phyloP scores from a whole-genome alignment of 805 yeast genomes.

The Clavispora vitiphila region DNA sequence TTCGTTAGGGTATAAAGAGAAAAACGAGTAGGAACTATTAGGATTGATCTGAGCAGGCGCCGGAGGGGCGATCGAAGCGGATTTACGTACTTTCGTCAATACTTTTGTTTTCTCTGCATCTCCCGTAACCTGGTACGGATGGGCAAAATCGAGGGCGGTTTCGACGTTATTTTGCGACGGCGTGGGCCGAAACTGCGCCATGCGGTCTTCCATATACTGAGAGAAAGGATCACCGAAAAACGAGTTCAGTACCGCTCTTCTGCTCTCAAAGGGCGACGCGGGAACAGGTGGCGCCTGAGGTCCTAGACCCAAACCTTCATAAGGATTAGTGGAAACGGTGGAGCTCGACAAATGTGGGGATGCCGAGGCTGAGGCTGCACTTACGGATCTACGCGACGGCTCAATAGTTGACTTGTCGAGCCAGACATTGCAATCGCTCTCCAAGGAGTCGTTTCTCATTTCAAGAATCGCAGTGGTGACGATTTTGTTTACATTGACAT shows the following conservation, averaged over 20 bases:
- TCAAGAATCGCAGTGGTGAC: background rate
- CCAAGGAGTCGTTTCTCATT: background rate
- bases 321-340: slow-evolving; percentile 6
- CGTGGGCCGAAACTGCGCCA: slow-evolving; percentile 12
- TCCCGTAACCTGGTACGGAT: slow-evolving; percentile 12
- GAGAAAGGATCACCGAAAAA: slow-evolving; percentile 13
- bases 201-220: slow-evolving; percentile 13
- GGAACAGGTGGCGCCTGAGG: slow-evolving; percentile 14
- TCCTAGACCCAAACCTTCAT: slow-evolving; percentile 6
- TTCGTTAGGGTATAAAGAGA: background rate
- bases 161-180: slow-evolving; percentile 15
- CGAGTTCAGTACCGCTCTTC: slow-evolving; percentile 2
- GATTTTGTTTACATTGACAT: background rate
- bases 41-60: background rate
- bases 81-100: background rate
- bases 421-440: background rate
- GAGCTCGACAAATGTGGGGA: background rate
- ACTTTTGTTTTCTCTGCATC: background rate
- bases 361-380: background rate
- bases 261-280: background rate
- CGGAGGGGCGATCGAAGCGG: background rate
- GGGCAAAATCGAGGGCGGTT: slow-evolving; percentile 7
- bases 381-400: background rate
- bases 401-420: background rate
- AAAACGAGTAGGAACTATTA: background rate